Percentiles rank a stretch among this genome's conserved stretches.
Conservation (phyloP, 78 protist species). For the Polysphondylium violaceum region DNA sequence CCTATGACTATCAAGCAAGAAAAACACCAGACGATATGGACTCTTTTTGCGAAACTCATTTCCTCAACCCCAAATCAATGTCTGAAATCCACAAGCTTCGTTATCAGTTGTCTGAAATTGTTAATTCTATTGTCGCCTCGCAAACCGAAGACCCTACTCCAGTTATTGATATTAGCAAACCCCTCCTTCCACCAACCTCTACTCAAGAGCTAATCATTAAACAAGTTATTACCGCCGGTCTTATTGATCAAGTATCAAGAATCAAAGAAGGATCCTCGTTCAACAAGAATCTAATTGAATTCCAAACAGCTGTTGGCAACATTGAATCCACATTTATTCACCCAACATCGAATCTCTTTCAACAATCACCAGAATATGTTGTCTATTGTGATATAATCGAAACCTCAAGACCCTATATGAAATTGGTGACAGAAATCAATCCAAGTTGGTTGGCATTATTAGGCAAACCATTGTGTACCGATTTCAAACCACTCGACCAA, state of each 20-base stretch:
- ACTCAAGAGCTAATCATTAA: slow-evolving; percentile 67
- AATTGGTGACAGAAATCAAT: slow-evolving; percentile 56
- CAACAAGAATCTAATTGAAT: not conserved
- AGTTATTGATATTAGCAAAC: not conserved
- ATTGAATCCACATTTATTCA: slow-evolving; percentile 35
- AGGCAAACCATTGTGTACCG: slow-evolving; percentile 59
- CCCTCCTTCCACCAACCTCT: slow-evolving; percentile 49
- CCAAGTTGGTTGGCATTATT: slow-evolving; percentile 78
- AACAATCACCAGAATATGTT: slow-evolving; percentile 29
- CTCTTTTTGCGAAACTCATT: slow-evolving; percentile 24
- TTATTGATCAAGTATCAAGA: slow-evolving; percentile 75
- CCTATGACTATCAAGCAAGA: slow-evolving; percentile 64
- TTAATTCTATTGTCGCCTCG: slow-evolving; percentile 2
- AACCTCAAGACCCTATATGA: slow-evolving; percentile 73
- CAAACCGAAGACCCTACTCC: not conserved
- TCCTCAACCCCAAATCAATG: slow-evolving; percentile 66
- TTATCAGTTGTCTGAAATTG: slow-evolving; percentile 53
- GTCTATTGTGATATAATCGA: slow-evolving; percentile 49
- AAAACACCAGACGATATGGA: slow-evolving; percentile 16
- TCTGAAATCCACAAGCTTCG: slow-evolving; percentile 73
- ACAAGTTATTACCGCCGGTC: slow-evolving; percentile 79
- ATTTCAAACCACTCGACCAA: slow-evolving; percentile 54
- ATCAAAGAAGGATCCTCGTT: not conserved
- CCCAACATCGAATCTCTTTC: slow-evolving; percentile 31
- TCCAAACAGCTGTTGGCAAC: not conserved